Evolutionary conservation across 1,284 basidiomycete species (phyloP), one percentile per base, ranked within the genome.

Genomic region (Ceratobasidium sp.): DNA sequence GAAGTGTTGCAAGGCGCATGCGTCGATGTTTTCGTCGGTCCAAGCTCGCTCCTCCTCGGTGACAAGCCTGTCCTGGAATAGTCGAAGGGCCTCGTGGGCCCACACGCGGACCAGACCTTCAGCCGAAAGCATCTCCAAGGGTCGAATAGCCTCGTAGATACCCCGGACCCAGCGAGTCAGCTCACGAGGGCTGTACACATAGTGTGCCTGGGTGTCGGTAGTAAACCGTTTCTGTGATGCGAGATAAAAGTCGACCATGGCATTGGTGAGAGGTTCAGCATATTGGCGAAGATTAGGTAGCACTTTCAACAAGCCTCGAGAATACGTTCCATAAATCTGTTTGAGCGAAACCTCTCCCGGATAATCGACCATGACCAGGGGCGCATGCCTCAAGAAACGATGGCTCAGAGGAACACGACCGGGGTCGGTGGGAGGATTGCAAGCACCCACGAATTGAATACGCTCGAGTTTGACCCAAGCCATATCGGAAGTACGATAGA

Each of bases 321-420:
- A 96, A 84, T 99, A 99, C n/a, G 97, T 99, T 22, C 96, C 95
- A 83, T 99, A 99, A 79, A 99, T 99, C 81, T 99, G 98, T 80
- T 96, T 98, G 81, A 99, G 87, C 9, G 98, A 99, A 14, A 96
- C 86, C 82, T 98, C 95, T 75, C 97, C 98, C 9, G 98, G 98
- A 82, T 99, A 99, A 81, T 99, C 98, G 74, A 99, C 98, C 97
- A 99, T 98, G 81, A 99, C 89, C n/a, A 99, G 86, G 0, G 98
- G 98, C 0, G 97, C 96, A 83, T 99, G 98, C 9, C 98, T 92
- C 76, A 99, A 87, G 90, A 99, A 99, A 77, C 98, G 90, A 81
- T 98, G 96, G 76, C 90, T 96, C 74, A 99, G 90, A 41, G 97
- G 95, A n/a, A 99, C 96, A 83, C 98, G 95, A 72, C 98, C 98